Evolutionary conservation across 106 monocot species (phyloP), one percentile per base, ranked within the genome.

Genomic region (Dendrobium huoshanense): DNA sequence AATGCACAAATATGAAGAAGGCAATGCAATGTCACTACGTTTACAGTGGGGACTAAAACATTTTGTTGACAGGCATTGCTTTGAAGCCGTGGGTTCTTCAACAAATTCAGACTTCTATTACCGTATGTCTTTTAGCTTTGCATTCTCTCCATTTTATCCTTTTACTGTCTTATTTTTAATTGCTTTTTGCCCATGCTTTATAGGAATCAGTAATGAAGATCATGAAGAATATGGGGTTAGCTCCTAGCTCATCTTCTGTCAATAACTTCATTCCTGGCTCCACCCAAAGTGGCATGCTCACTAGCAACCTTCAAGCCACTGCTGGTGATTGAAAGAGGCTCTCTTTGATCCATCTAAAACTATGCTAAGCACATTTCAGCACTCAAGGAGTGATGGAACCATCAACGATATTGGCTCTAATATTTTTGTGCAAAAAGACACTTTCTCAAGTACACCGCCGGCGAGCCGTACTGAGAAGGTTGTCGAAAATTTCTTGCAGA

Each of bases 41-140:
- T 27, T 51, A 51, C 7, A 40, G 20, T 58, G 9, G 33, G 45
- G 20, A 20, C 49, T 49, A 49, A 25, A 48, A 49, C 27, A 17
- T 48, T 10, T 18, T 40, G 40, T 55, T 59, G 20, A 45, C 82
- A 92, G 92, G 92, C 65, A 40, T 92, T 83, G 86, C 92, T 18
- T 74, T 92, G 80, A 92, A 92, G 77, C 90, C 92, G 79, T 79
- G 84, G 74, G 86, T 88, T 43, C 40, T 90, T 79, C 79, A 86
- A 20, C 75, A 67, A 33, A 77, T 90, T 16, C 90, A 88, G 41
- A 82, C 86, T 84, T 88, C 85, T 75, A 16, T 88, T 81, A 58
- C 42, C 8, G 92, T 92, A 88, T 78, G 79, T 73, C 58, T 6
- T 22, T 51, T 67, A n/a, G 9, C 20, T 0, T 27, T 81, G 16